Evolutionary conservation across 2,329 filamentous ascomycete genomes (phyloP).

Genomic region (Decorospora gaudefroyi): DNA sequence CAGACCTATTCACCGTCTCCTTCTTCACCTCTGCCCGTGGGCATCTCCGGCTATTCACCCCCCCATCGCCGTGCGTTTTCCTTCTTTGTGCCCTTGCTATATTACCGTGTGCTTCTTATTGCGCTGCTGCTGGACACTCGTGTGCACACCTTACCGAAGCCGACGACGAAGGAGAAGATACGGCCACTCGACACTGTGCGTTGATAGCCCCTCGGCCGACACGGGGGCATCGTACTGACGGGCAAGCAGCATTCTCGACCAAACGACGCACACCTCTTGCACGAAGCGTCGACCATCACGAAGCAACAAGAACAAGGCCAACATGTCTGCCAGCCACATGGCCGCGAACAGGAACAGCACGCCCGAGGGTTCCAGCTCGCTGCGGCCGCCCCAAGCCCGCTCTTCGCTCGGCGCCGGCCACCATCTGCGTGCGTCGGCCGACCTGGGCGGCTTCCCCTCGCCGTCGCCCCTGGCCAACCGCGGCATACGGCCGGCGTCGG

Average conservation of each 20-base stretch:
- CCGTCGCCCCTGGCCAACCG: conserved; percentile 72
- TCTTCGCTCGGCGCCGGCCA: conserved; percentile 75
- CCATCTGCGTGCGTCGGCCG: conserved; percentile 90
- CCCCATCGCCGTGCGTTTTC: conserved; percentile 18
- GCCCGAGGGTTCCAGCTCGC: conserved; percentile 82
- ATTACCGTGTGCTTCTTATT: conserved; percentile 28
- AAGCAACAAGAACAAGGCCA: no score
- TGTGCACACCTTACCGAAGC: conserved; percentile 15
- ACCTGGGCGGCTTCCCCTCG: conserved; percentile 84
- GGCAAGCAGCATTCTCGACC: conserved; percentile 12
- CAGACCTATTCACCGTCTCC: conserved; percentile 2
- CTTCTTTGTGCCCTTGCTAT: conserved; percentile 32
- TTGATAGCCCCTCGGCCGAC: not conserved
- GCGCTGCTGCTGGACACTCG: conserved; percentile 23
- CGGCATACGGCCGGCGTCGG: conserved; percentile 87
- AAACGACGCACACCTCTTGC: conserved; percentile 2
- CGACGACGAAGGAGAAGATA: conserved; percentile 3
- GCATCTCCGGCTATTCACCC: conserved; percentile 12
- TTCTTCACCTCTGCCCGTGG: conserved; percentile 18
- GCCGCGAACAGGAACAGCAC: conserved; percentile 90
- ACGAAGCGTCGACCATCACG: no score
- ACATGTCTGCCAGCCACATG: conserved; percentile 55
- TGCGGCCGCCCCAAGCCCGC: conserved; percentile 81
- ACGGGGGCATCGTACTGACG: conserved; percentile 5
- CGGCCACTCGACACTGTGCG: conserved; percentile 15